Conservation (phyloP, 2,329 filamentous ascomycete genomes). For the Trichoderma brevicompactum region DNA sequence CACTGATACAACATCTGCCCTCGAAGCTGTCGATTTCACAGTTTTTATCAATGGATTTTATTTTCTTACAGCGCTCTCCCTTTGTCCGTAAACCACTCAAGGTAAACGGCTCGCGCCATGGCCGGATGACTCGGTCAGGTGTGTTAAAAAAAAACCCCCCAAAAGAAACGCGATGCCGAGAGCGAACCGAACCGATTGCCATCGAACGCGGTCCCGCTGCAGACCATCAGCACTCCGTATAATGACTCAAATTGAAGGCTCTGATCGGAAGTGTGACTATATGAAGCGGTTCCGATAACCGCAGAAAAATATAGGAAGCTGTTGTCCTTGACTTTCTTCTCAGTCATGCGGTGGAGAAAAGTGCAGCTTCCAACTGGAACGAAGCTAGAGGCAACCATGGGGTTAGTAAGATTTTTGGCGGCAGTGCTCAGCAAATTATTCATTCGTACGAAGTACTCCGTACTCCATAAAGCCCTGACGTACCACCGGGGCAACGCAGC, state of each 20-base stretch:
- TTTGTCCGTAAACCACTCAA: not conserved
- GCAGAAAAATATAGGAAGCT: no score
- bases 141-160: not conserved
- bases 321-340: not conserved
- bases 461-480: no score
- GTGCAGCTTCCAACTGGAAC: not conserved
- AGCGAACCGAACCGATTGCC: not conserved
- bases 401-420: no score
- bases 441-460: no score
- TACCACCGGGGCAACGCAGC: no score
- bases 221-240: not conserved
- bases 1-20: no score
- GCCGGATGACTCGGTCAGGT: conserved; percentile 18
- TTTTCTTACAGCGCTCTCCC: not conserved
- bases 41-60: no score
- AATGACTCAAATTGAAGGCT: not conserved
- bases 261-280: not conserved
- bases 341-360: not conserved
- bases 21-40: no score
- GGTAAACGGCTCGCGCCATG: not conserved
- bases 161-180: not conserved
- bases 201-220: not conserved
- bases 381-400: not conserved
- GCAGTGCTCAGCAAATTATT: no score
- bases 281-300: not conserved